These are phyloP conservation scores for Boletus bicolor DNA, from an alignment of 768 basidiomycete species.

Conservation along the genomic window DNA sequence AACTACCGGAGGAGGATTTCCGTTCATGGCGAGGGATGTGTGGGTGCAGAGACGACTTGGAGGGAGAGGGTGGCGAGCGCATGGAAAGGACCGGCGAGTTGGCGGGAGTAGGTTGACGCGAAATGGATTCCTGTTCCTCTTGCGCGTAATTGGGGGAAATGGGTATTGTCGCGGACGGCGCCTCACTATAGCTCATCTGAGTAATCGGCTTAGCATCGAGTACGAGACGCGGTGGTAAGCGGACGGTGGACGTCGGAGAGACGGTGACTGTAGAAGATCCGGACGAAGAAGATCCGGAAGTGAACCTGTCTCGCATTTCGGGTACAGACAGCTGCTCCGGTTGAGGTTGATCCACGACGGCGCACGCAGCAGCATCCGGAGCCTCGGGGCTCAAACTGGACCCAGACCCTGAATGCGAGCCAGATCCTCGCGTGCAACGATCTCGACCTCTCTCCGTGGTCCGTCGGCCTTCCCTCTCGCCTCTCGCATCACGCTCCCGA, in stretches of 20 bases:
- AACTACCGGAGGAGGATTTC: conserved; percentile 16
- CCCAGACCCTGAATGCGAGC: conserved; percentile 30
- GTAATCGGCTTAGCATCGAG: conserved; percentile 29
- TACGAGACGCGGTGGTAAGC: conserved; percentile 28
- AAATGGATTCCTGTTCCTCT: conserved; percentile 38
- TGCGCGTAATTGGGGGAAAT: conserved; percentile 17
- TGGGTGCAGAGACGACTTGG: background rate
- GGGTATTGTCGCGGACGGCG: conserved; percentile 22
- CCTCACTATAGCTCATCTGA: conserved; percentile 24
- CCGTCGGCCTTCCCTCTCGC: conserved; percentile 25
- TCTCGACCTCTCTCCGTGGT: conserved; percentile 30
- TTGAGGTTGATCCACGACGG: conserved; percentile 5
- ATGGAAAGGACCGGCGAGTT: conserved; percentile 52
- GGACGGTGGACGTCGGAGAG: conserved; percentile 9
- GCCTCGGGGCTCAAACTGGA: conserved; percentile 36
- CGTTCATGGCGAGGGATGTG: conserved; percentile 12
- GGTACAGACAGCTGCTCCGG: conserved; percentile 7
- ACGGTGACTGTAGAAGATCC: conserved; percentile 26
- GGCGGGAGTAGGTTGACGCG: conserved; percentile 54
- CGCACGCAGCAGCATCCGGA: conserved; percentile 4
- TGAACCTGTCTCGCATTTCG: conserved; percentile 14
- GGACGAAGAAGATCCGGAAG: conserved; percentile 23
- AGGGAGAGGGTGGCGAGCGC: conserved; percentile 22
- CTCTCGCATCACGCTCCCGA: conserved; percentile 23
- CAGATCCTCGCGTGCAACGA: conserved; percentile 23